Evolutionary conservation across 495 filamentous ascomycete species (phyloP).

Genomic region (Chlorociboria aeruginascens): DNA sequence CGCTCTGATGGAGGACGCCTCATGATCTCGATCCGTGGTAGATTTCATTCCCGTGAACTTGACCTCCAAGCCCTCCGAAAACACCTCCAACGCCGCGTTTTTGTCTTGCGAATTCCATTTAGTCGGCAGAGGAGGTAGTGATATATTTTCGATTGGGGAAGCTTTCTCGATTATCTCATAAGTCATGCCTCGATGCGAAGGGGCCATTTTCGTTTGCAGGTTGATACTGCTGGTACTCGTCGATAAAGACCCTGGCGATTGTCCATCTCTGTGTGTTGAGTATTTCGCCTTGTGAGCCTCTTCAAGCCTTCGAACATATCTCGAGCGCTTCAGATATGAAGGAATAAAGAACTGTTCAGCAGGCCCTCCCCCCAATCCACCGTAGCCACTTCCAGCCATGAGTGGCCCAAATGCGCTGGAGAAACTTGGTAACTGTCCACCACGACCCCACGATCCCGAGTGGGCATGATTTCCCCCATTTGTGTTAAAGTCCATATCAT

Average conservation of each 20-base stretch:
- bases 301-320: constrained; percentile 63
- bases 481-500: constrained; percentile 24
- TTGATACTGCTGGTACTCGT: constrained; percentile 51
- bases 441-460: constrained; percentile 28
- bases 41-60: constrained; percentile 42
- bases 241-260: constrained; percentile 39
- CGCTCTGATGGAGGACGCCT: constrained; percentile 73
- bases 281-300: constrained; percentile 47
- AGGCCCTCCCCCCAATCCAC: constrained; percentile 11
- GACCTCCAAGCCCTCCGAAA: constrained; percentile 65
- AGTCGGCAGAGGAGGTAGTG: constrained; percentile 57
- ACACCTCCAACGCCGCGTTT: constrained; percentile 57
- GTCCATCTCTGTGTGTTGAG: constrained; percentile 33
- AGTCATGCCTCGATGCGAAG: constrained; percentile 70
- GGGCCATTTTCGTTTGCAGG: constrained; percentile 48
- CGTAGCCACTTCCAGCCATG: constrained; percentile 12
- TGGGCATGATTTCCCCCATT: constrained; percentile 17
- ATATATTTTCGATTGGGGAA: constrained; percentile 43
- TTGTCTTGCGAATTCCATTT: constrained; percentile 77
- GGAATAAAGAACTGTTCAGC: constrained; percentile 56
- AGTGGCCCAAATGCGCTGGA: constrained; percentile 21
- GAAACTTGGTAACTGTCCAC: constrained; percentile 21
- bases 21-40: constrained; percentile 49
- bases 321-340: constrained; percentile 69
- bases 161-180: constrained; percentile 79